These are phyloP conservation scores for Tylopilus rubrobrunneus DNA, from an alignment of 768 basidiomycete species.

Conservation along the genomic window DNA sequence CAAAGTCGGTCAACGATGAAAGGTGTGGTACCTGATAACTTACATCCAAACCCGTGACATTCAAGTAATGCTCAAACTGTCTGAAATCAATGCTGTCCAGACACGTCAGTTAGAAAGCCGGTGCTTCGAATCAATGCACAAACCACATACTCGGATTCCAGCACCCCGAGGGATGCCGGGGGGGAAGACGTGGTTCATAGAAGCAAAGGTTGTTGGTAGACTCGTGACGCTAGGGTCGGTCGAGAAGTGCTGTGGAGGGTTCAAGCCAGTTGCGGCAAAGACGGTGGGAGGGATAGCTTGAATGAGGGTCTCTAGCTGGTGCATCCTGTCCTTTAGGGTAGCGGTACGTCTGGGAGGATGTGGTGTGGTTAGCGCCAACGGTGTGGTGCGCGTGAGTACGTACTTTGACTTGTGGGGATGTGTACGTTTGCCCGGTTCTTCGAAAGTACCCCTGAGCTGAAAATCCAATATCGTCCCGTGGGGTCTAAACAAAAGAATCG, in stretches of 20 bases:
- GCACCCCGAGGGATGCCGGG: conserved; percentile 72
- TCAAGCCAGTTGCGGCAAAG: conserved; percentile 56
- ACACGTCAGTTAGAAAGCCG: conserved; percentile 11
- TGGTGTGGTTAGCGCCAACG: not conserved
- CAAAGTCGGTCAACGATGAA: conserved; percentile 1
- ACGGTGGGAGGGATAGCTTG: conserved; percentile 81
- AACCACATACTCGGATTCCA: conserved; percentile 74
- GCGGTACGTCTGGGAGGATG: conserved; percentile 57
- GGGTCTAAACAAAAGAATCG: conserved; percentile 44
- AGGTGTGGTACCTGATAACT: conserved; percentile 20
- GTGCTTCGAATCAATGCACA: not conserved
- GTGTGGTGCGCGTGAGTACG: conserved; percentile 27
- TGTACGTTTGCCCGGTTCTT: conserved; percentile 81
- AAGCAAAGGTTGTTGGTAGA: conserved; percentile 37
- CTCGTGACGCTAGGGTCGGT: conserved; percentile 30
- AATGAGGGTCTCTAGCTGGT: conserved; percentile 80
- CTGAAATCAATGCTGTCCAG: conserved; percentile 82
- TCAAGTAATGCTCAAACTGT: conserved; percentile 87
- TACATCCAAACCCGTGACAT: conserved; percentile 89
- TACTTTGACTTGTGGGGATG: conserved; percentile 89
- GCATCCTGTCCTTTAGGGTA: conserved; percentile 85
- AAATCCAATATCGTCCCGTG: conserved; percentile 88
- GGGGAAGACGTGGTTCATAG: conserved; percentile 39
- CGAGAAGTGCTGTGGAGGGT: conserved; percentile 33
- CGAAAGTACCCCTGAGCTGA: conserved; percentile 87